Conservation (phyloP, 805 yeast species). For the Candida arabinofermentans region DNA sequence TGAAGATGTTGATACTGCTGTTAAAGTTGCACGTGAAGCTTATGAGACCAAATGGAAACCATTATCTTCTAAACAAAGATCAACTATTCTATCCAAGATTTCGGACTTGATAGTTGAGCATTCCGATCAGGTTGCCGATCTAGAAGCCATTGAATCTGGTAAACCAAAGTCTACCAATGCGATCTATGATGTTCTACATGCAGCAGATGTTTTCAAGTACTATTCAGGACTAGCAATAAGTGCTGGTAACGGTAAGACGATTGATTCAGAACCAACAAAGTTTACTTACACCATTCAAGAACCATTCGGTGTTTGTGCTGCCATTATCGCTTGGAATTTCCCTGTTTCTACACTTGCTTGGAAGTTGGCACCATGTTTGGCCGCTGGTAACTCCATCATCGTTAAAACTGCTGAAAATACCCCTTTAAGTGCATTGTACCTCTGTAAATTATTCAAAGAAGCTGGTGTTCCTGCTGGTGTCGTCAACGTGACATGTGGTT, state of each 20-base stretch:
- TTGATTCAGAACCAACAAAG: conserved; percentile 55
- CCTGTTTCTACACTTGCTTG: conserved; percentile 66
- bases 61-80: conserved; percentile 42
- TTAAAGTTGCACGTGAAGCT: conserved; percentile 47
- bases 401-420: conserved; percentile 64
- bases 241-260: conserved; percentile 53
- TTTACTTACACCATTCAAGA: conserved; percentile 61
- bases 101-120: conserved; percentile 48
- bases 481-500: conserved; percentile 58
- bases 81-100: conserved; percentile 43
- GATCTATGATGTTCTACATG: conserved; percentile 53
- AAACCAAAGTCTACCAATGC: conserved; percentile 52
- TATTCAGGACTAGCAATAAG: conserved; percentile 77
- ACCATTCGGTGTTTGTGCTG: conserved; percentile 69
- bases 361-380: conserved; percentile 67
- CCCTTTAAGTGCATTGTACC: conserved; percentile 59
- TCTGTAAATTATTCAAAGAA: conserved; percentile 49
- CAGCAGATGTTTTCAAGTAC: conserved; percentile 54
- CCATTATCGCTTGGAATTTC: conserved; percentile 71
- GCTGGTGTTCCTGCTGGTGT: conserved; percentile 67
- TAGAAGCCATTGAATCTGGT: conserved; percentile 60
- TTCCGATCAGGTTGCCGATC: conserved; percentile 46
- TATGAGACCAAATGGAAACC: conserved; percentile 45
- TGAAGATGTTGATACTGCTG: conserved; percentile 53
- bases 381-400: conserved; percentile 62